Base-by-base conservation (phyloP, 2,329 filamentous ascomycete species). In the Penicillium occitanis region DNA sequence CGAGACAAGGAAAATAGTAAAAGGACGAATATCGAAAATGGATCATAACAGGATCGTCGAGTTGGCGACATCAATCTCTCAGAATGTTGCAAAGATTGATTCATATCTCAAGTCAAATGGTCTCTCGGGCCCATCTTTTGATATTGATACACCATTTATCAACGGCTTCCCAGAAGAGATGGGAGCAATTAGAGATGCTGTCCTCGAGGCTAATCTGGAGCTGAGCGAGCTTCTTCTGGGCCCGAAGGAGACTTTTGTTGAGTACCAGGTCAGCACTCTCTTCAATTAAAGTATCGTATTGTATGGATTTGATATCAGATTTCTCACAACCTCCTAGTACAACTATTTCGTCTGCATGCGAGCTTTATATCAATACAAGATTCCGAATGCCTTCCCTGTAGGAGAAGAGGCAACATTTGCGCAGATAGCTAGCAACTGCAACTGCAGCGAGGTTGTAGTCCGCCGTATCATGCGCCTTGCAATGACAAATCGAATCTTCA, bases 401-500 rank as follows among this genome's bases (percentile, higher is more conserved):
- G 50, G 50, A 42, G 63, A 65, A n/a, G 59, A 61, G 46, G 58
- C 37, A 2, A 59, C 66, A 44, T 67, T 62, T 42, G 58, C 25
- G 1, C 48, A 67, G 25, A 61, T 67, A 7, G 66, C 66, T 14
- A 17, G 35, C 2, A 58, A 48, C 14, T 66, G 57, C 30, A 51
- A 59, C 13, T 42, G 61, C 14, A 30, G 44, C 30, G 57, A 63
- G 11, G 40, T 19, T 11, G 22, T 25, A 14, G 4, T 63, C 1
- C 66, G 63, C 28, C 66, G 63, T 44, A 65, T 65, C 2, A 13
- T 67, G 14, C 66, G 59, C 14, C 40, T 42, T 30, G 63, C 63
- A 25, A 67, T 67, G n/a, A 60, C 66, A 3, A 59, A 62, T 14
- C 50, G 51, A 17, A 59, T 67, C 2, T 67, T 67, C 35, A 46